Evolutionary conservation across 164 flowering plant species (phyloP), one percentile per base, ranked within the genome.

Genomic region (Nelumbo lutea): DNA sequence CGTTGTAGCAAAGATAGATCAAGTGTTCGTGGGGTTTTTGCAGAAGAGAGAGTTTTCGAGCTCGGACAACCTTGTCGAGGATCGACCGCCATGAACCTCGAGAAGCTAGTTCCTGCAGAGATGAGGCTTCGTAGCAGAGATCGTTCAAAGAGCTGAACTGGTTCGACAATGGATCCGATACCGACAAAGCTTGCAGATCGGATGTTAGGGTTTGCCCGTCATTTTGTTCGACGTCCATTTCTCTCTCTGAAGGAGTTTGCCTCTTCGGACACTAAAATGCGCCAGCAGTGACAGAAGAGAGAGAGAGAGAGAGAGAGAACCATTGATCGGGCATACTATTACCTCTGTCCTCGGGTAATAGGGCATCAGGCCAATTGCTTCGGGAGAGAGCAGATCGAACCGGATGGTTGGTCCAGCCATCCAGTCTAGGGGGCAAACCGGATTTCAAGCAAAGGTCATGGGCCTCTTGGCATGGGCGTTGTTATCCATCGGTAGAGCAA

Each of bases 1-100:
- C 79, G 70, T 84, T 72, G 90, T 70, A 95, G 62, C 87, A 59
- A 70, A 88, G 80, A 78, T 85, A 87, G 69, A 79, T 78, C 71
- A 93, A 85, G 75, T 85, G 4, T 47, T 47, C 8, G 50, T 4
- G 98, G 14, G 98, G 97, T 58, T 78, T 68, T 42, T 74, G 65
- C 68, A 85, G 89, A 75, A 84, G 86, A 8, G 84, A 75, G 61
- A 70, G 87, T 27, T 82, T 74, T 39, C 90, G 85, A 45, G 89
- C 82, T 6, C 78, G 84, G 5, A 77, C 48, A 47, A 89, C 80
- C 69, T 85, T 85, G 79, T 96, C 98, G 77, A 90, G 75, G 69
- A 93, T 75, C 15, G 96, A 67, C 2, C 84, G 82, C 96, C 93
- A 96, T 15, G 97, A 85, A 76, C 99, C 98, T 44, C 93, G 88